These are phyloP conservation scores for Diatrype stigma DNA, from an alignment of 2,329 filamentous ascomycete species.

Conservation along the genomic window DNA sequence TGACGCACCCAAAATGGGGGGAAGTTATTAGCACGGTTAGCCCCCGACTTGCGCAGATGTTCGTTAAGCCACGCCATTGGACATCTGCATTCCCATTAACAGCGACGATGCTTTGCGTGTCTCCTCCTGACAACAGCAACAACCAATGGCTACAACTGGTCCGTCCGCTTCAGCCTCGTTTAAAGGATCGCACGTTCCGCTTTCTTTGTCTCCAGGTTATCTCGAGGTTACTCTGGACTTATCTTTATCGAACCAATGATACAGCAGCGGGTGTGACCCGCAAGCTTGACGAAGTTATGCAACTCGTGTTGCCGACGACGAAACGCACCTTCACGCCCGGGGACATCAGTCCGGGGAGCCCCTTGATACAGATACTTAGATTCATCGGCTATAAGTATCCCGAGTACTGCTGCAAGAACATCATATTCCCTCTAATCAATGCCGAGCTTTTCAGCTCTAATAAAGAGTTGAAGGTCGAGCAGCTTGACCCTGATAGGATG, in stretches of 20 bases:
- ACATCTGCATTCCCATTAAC: conserved; percentile 81
- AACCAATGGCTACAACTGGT: conserved; percentile 84
- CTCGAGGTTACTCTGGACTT: conserved; percentile 89
- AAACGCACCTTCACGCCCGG: conserved; percentile 78
- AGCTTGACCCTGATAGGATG: conserved; percentile 91
- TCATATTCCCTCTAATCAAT: conserved; percentile 95
- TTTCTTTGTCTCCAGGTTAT: conserved; percentile 83
- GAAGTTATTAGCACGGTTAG: conserved; percentile 77
- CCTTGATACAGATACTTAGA: conserved; percentile 87
- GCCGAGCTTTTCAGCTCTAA: conserved; percentile 78
- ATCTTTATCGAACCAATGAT: conserved; percentile 81
- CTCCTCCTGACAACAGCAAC: conserved; percentile 76
- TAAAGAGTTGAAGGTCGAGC: conserved; percentile 79
- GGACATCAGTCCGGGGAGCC: conserved; percentile 79
- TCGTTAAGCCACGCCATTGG: conserved; percentile 92
- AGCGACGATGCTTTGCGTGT: conserved; percentile 81
- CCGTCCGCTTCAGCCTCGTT: conserved; percentile 69
- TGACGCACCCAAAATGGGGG: conserved; percentile 80
- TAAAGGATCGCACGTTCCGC: conserved; percentile 78
- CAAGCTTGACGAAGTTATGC: conserved; percentile 87
- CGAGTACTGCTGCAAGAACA: conserved; percentile 85
- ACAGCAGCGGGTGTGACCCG: conserved; percentile 61
- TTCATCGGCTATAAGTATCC: conserved; percentile 93
- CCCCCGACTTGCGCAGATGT: conserved; percentile 75
- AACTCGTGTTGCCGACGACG: conserved; percentile 74